phyloP scores from a whole-genome alignment of 2,329 filamentous ascomycete species.

The Pseudonectria buxi region DNA sequence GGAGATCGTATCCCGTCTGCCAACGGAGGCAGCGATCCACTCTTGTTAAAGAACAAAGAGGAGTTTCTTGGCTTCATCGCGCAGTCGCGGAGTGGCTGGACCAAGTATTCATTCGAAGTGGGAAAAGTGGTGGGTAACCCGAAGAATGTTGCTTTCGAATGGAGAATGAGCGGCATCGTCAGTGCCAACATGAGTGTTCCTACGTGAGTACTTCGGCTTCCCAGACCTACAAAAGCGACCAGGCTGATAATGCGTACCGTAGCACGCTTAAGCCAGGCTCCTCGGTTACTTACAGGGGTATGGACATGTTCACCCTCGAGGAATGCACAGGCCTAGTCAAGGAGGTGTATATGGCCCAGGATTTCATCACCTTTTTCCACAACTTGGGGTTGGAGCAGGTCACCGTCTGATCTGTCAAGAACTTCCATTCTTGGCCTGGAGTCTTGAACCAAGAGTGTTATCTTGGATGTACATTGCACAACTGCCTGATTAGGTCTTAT shows the following conservation, averaged over 20 bases:
- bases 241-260: too few species aligned
- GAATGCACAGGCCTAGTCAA: conserved; percentile 4
- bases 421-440: conserved; percentile 14
- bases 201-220: background rate
- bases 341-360: conserved; percentile 5
- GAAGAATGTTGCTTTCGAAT: conserved; percentile 1
- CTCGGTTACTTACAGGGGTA: conserved; percentile 2
- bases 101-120: conserved; percentile 2
- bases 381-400: conserved; percentile 1
- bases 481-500: too few species aligned
- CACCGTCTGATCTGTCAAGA: conserved; percentile 1
- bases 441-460: too few species aligned
- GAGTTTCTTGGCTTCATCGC: conserved; percentile 1
- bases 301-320: conserved; percentile 1
- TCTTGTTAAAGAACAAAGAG: background rate
- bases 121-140: background rate
- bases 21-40: background rate
- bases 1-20: conserved; percentile 2
- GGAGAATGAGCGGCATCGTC: conserved; percentile 4
- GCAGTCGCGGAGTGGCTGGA: conserved; percentile 2
- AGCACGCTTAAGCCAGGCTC: conserved; percentile 1
- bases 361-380: conserved; percentile 5
- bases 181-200: conserved; percentile 2
- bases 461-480: too few species aligned
- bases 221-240: background rate